A percentile compares a stretch with the other conserved stretches of the same genome.
These are phyloP conservation scores for Vigna hirtella DNA, from an alignment of 306 rosid genomes.

Conservation along the genomic window DNA sequence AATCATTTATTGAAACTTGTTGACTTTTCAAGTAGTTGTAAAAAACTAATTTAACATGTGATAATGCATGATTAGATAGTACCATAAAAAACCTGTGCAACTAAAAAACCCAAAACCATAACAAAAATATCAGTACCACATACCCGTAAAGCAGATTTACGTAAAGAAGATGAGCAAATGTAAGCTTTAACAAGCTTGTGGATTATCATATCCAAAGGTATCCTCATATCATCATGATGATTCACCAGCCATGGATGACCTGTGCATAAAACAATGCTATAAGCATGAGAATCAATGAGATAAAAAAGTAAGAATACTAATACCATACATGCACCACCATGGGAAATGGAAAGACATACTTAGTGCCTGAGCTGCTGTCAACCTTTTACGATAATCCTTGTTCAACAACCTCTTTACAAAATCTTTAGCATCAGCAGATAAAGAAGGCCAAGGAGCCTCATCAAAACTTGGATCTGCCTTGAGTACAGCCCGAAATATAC, in stretches of 20 bases:
- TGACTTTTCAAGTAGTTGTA: neutral
- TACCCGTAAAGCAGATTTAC: slow-evolving; percentile 83
- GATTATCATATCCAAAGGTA: slow-evolving; percentile 76
- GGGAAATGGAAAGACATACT: slow-evolving; percentile 42
- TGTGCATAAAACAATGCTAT: slow-evolving; percentile 42
- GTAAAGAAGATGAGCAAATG: slow-evolving; percentile 71
- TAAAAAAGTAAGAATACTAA: slow-evolving; percentile 5
- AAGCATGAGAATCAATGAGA: slow-evolving; percentile 24
- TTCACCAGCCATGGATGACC: slow-evolving; percentile 86
- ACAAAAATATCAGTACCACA: slow-evolving; percentile 35
- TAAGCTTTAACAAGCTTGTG: slow-evolving; percentile 72
- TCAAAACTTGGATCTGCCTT: slow-evolving; percentile 84
- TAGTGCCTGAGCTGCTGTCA: slow-evolving; percentile 86
- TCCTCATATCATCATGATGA: slow-evolving; percentile 58
- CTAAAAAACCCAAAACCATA: neutral
- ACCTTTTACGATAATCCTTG: slow-evolving; percentile 74
- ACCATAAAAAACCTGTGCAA: neutral
- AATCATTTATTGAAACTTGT: neutral
- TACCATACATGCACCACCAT: neutral
- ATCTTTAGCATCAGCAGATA: slow-evolving; percentile 73
- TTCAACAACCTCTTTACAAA: slow-evolving; percentile 76
- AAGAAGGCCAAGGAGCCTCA: slow-evolving; percentile 87
- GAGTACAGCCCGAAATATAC: slow-evolving; percentile 79
- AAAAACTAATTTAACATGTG: slow-evolving; percentile 2
- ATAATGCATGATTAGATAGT: neutral